Evolutionary conservation across 352 stramenopile genomes (phyloP).

Genomic region (Pythium dissotocum): DNA sequence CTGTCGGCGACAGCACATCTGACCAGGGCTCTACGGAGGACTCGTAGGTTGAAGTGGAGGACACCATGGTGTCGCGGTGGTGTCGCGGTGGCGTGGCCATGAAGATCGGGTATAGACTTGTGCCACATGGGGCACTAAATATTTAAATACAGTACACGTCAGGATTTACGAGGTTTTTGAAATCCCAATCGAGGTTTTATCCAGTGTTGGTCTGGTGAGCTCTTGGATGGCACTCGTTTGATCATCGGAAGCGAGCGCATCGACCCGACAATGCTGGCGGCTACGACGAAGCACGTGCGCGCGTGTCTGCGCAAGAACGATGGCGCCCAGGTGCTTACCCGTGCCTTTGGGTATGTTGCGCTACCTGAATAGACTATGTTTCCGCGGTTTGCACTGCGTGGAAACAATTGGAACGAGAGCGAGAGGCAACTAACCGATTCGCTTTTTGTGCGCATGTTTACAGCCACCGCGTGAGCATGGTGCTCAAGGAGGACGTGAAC

Average conservation of each 20-base stretch:
- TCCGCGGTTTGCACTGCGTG: background rate
- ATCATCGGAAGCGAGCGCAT: constrained; percentile 9
- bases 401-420: background rate
- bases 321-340: constrained; percentile 42
- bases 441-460: background rate
- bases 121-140: constrained; percentile 13
- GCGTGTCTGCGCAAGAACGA: constrained; percentile 42
- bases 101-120: background rate
- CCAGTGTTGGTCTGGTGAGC: constrained; percentile 11
- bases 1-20: background rate
- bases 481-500: constrained; percentile 82
- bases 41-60: background rate
- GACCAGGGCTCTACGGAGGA: constrained; percentile 2
- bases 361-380: background rate
- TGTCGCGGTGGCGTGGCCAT: background rate
- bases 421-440: background rate
- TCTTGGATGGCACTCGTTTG: constrained; percentile 28
- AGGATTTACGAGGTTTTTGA: constrained; percentile 4
- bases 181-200: constrained; percentile 13
- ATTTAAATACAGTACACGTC: constrained; percentile 4
- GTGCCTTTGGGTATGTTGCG: constrained; percentile 62
- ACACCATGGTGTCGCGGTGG: background rate
- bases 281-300: constrained; percentile 25
- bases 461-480: constrained; percentile 84
- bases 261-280: constrained; percentile 24